Evolutionary conservation across 1,284 basidiomycete species (phyloP).

Genomic region (Malassezia yamatoensis): DNA sequence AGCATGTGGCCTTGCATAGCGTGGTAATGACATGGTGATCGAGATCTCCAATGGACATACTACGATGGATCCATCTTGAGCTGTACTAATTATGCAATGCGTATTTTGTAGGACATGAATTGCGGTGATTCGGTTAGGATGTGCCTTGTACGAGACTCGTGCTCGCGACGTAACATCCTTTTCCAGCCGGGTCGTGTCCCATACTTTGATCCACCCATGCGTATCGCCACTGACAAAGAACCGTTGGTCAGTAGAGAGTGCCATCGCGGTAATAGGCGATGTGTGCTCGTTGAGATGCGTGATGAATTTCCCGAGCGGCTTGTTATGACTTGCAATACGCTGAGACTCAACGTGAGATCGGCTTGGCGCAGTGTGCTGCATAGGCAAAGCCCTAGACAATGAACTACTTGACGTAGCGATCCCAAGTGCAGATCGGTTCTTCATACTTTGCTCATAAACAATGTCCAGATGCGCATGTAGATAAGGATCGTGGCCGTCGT

Average conservation of each 20-base stretch:
- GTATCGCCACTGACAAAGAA: slow-evolving; percentile 86
- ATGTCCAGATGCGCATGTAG: slow-evolving; percentile 40
- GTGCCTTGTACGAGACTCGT: slow-evolving; percentile 46
- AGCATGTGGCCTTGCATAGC: slow-evolving; percentile 47
- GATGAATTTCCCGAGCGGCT: slow-evolving; percentile 39
- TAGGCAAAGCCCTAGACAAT: not conserved
- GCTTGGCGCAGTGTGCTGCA: not conserved
- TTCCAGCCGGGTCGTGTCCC: slow-evolving; percentile 70
- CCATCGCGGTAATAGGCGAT: slow-evolving; percentile 60
- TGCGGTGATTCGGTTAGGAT: slow-evolving; percentile 46
- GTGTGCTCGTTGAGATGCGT: slow-evolving; percentile 50
- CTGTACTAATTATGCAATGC: slow-evolving; percentile 49
- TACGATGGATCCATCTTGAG: slow-evolving; percentile 49
- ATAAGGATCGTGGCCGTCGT: slow-evolving; percentile 43
- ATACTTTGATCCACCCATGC: slow-evolving; percentile 71
- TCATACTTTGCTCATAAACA: slow-evolving; percentile 23
- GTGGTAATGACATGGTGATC: slow-evolving; percentile 36
- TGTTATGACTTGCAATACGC: slow-evolving; percentile 20
- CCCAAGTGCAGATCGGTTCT: not conserved
- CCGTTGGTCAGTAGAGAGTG: slow-evolving; percentile 80
- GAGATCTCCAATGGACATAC: slow-evolving; percentile 48
- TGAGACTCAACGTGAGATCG: not conserved
- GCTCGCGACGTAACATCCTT: slow-evolving; percentile 57
- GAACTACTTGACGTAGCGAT: too few relatives aligned
- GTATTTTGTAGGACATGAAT: slow-evolving; percentile 47